Conservation (phyloP, 768 basidiomycete genomes). For the Suillus occidentalis region DNA sequence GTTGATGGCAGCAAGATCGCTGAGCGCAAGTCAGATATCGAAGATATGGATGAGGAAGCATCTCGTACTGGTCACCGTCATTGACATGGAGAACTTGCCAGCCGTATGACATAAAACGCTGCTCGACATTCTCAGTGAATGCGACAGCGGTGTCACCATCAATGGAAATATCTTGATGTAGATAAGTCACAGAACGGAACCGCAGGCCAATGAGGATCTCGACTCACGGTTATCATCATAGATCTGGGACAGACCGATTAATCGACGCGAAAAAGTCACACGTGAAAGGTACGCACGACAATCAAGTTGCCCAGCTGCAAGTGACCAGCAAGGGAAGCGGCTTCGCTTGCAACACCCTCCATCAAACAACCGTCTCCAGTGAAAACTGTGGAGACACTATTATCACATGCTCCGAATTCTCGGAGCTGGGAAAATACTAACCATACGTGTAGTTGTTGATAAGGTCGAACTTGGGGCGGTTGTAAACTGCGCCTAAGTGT, state of each 20-base stretch:
- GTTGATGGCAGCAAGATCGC: conserved; percentile 77
- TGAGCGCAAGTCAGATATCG: conserved; percentile 29
- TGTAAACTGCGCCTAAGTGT: conserved; percentile 86
- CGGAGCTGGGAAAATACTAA: conserved; percentile 28
- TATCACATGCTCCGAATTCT: conserved; percentile 7
- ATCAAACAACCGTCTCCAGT: conserved; percentile 94
- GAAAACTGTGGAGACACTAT: conserved; percentile 56
- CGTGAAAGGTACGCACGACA: conserved; percentile 55
- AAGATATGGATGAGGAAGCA: not conserved
- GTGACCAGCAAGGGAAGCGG: conserved; percentile 91
- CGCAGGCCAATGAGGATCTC: not conserved
- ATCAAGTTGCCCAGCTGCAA: conserved; percentile 91
- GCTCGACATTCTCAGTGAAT: conserved; percentile 92
- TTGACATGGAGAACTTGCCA: conserved; percentile 91
- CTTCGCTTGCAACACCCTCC: conserved; percentile 95
- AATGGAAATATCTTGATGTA: conserved; percentile 80
- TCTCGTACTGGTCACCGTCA: conserved; percentile 69
- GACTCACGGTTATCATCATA: conserved; percentile 93
- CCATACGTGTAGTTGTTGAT: conserved; percentile 90
- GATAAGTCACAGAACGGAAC: not conserved
- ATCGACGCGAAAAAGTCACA: conserved; percentile 13
- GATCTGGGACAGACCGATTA: conserved; percentile 47
- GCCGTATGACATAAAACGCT: conserved; percentile 87
- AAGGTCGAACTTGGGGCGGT: conserved; percentile 79
- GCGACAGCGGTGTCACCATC: conserved; percentile 90